phyloP scores from a whole-genome alignment of 352 stramenopile genomes.

The Pelagophyceae sp. region DNA sequence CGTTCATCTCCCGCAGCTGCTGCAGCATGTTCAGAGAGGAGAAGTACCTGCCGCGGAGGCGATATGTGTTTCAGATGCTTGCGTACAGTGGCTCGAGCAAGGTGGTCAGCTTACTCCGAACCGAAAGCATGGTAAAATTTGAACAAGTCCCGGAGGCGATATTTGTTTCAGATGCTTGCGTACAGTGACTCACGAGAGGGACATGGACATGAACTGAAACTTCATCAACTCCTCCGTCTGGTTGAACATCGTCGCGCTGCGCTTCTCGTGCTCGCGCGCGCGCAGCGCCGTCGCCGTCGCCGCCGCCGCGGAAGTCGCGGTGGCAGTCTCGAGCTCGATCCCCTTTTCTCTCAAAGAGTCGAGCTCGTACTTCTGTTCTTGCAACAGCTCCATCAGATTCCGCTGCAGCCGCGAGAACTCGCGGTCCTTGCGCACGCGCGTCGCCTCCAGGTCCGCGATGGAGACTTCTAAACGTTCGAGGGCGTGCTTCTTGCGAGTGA shows the following conservation, averaged over 20 bases:
- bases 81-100: too few species aligned
- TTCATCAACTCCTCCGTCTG: constrained; percentile 89
- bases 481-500: constrained; percentile 69
- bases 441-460: constrained; percentile 82
- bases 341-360: constrained; percentile 71
- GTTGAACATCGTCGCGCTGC: constrained; percentile 75
- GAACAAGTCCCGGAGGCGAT: too few species aligned
- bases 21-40: constrained; percentile 87
- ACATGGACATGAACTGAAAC: constrained; percentile 93
- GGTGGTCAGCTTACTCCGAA: too few species aligned
- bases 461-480: constrained; percentile 65
- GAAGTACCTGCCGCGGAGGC: too few species aligned
- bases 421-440: constrained; percentile 74
- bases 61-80: too few species aligned
- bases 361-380: constrained; percentile 82
- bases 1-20: constrained; percentile 80
- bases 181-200: too few species aligned
- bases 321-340: constrained; percentile 74
- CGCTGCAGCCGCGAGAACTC: constrained; percentile 79
- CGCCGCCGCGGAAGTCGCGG: constrained; percentile 73
- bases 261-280: constrained; percentile 74
- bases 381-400: constrained; percentile 80
- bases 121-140: too few species aligned
- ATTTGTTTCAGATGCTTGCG: too few species aligned
- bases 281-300: constrained; percentile 74